Evolutionary conservation across 805 yeast species (phyloP), one percentile per base, ranked within the genome.

Genomic region (Candida lessepsii): DNA sequence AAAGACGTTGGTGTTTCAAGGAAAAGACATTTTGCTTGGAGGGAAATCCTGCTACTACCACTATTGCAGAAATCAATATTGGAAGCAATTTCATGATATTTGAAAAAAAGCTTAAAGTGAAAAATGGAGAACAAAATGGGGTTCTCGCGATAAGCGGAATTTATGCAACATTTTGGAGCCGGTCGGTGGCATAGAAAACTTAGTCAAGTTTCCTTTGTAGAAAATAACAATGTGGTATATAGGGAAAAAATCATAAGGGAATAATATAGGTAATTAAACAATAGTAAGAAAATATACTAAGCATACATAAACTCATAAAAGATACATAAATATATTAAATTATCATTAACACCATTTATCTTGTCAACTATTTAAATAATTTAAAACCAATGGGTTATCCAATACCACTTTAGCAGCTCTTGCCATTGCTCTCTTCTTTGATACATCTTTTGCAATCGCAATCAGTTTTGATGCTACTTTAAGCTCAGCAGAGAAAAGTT

Each of bases 381-480:
- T 19, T 13, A 39, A 28, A 3, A 39, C 35, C 6, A 30, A 18
- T 4, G 45, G 27, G 28, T 46, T 43, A 31, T 63, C 58, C 37
- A 66, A 48, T 15, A 68, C 51, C 9, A 65, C 58, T 51, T 60
- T 59, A 9, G 75, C 75, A 2, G 70, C 70, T 42, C 66, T 51
- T 10, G 67, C 57, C 58, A 63, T 60, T 4, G 72, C 72, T 41
- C 56, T 61, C 44, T 66, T 68, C 53, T 67, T 67, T 24, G 65
- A 57, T 5, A 51, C 45, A 42, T 67, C 73, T 27, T 46, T 51
- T 1, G 67, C 70, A 10, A 53, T 46, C 2, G 71, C 61, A 9
- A 65, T 53, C 10, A 51, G 44, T 5, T 53, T 40, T 11, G 61
- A 62, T 19, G 58, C 54, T 15, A 67, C 53, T 35, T 47, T 54